A percentile compares a stretch with the other conserved stretches of the same genome.
These are phyloP conservation scores for Cicer bijugum DNA, from an alignment of 306 rosid species.

Conservation along the genomic window DNA sequence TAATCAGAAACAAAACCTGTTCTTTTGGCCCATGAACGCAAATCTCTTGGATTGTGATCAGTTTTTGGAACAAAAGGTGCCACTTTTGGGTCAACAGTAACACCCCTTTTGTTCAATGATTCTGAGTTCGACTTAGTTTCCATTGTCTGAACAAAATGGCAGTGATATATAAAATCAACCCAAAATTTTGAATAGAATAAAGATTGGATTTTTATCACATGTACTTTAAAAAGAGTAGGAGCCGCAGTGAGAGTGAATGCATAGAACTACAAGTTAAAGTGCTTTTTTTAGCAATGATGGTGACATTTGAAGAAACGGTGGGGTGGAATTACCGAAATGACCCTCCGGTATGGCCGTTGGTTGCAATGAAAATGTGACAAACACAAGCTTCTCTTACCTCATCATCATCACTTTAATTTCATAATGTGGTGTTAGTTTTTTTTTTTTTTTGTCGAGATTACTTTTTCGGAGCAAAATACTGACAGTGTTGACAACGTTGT, in stretches of 20 bases:
- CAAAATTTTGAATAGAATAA: conserved; percentile 19
- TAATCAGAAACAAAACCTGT: conserved; percentile 90
- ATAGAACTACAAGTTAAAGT: conserved; percentile 32
- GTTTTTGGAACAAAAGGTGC: conserved; percentile 67
- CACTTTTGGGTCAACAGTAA: conserved; percentile 44
- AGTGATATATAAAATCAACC: background rate
- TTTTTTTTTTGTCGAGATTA: no score
- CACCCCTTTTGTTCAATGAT: conserved; percentile 17
- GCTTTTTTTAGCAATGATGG: conserved; percentile 21
- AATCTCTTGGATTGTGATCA: conserved; percentile 77
- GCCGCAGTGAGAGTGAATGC: conserved; percentile 35
- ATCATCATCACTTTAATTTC: no score
- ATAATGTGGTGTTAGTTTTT: no score
- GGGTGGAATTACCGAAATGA: conserved; percentile 47
- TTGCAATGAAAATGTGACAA: no score
- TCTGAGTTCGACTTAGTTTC: conserved; percentile 57
- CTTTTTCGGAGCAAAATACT: no score
- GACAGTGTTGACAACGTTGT: no score
- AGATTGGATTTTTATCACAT: conserved; percentile 26
- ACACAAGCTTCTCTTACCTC: no score
- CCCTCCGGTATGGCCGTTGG: conserved; percentile 54
- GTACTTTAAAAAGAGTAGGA: conserved; percentile 28
- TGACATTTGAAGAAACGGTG: background rate
- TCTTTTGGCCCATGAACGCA: conserved; percentile 90
- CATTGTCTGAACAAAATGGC: conserved; percentile 51